Evolutionary conservation across 345 rosid genomes (phyloP).

Genomic region (Isatis tinctoria): DNA sequence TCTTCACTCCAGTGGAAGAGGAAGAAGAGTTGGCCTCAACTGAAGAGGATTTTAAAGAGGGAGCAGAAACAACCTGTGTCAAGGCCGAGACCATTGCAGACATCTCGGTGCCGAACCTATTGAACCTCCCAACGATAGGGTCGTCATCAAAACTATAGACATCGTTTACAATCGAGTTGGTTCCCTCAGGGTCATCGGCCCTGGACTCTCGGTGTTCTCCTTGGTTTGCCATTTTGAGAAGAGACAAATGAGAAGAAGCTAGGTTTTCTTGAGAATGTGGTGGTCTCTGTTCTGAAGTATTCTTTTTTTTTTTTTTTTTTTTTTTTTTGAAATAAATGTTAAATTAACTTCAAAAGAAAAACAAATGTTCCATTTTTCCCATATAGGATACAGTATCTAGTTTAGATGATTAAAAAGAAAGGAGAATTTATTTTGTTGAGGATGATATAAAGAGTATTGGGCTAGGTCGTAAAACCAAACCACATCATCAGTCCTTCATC

Average conservation of each 20-base stretch:
- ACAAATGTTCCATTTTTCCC: too few relatives aligned
- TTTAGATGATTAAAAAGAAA: too few relatives aligned
- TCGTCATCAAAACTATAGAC: slow-evolving; percentile 15
- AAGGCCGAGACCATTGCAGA: slow-evolving; percentile 74
- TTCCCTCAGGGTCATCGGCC: slow-evolving; percentile 17
- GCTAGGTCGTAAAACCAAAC: too few relatives aligned
- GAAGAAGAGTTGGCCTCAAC: slow-evolving; percentile 13
- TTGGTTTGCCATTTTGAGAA: slow-evolving; percentile 43
- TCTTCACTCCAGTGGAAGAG: slow-evolving; percentile 38
- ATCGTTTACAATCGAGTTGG: not conserved
- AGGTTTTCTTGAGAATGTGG: not conserved
- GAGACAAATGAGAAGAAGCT: slow-evolving; percentile 18
- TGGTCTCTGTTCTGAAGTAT: not conserved
- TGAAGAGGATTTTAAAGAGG: not conserved
- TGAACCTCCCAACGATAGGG: slow-evolving; percentile 23
- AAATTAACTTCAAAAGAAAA: too few relatives aligned
- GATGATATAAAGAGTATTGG: too few relatives aligned
- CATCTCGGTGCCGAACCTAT: slow-evolving; percentile 45
- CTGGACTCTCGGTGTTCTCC: slow-evolving; percentile 16
- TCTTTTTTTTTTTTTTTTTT: too few relatives aligned
- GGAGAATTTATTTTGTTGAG: too few relatives aligned
- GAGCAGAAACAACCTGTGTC: slow-evolving; percentile 52
- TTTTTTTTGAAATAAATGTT: too few relatives aligned
- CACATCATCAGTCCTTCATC: too few relatives aligned
- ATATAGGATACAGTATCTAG: too few relatives aligned